Evolutionary conservation across 345 rosid genomes (phyloP).

Genomic region (Turritis glabra): DNA sequence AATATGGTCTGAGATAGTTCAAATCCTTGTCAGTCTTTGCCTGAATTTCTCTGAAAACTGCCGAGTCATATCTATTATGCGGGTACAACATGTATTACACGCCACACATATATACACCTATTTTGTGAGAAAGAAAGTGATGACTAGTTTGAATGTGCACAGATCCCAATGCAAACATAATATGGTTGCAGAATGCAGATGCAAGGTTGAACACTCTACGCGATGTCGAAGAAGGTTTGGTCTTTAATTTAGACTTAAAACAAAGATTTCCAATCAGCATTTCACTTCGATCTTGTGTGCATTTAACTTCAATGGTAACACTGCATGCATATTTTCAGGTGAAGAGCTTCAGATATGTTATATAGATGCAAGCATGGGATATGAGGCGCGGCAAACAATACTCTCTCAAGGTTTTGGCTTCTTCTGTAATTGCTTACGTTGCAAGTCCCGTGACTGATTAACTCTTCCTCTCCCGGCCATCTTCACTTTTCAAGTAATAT

Average conservation of each 20-base stretch:
- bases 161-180: conserved; percentile 82
- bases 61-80: neutral
- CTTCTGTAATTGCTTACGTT: conserved; percentile 60
- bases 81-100: neutral
- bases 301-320: neutral
- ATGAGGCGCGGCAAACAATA: conserved; percentile 57
- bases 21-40: neutral
- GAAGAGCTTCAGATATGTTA: conserved; percentile 87
- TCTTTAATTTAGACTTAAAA: neutral
- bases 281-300: neutral
- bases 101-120: neutral
- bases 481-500: conserved; percentile 15
- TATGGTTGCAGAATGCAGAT: conserved; percentile 70
- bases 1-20: neutral
- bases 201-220: conserved; percentile 75
- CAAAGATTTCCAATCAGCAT: neutral
- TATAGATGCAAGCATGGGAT: conserved; percentile 77
- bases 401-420: conserved; percentile 78
- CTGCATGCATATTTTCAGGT: conserved; percentile 45
- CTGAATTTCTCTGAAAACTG: neutral
- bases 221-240: conserved; percentile 71
- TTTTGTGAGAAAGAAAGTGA: neutral
- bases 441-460: conserved; percentile 58
- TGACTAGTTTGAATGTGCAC: conserved; percentile 33
- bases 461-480: neutral